Evolutionary conservation across 371 early-diverging fungal species (phyloP).

Genomic region (Mortierella sp.): DNA sequence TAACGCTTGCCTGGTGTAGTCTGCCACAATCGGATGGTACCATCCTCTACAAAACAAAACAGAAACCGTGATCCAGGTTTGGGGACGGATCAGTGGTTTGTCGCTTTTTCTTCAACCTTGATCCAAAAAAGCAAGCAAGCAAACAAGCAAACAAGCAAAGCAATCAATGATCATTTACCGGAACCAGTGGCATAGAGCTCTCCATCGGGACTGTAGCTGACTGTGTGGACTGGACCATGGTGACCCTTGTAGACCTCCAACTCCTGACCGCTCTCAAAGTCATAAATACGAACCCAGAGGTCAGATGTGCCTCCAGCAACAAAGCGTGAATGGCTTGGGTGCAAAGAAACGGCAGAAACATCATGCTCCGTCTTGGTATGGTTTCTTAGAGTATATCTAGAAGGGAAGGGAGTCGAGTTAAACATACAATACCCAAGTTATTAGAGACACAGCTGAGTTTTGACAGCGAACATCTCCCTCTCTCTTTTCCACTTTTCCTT

Average conservation of each 20-base stretch:
- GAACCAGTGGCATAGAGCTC: conserved; percentile 90
- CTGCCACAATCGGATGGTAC: conserved; percentile 84
- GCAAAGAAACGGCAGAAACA: conserved; percentile 81
- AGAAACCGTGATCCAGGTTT: neutral
- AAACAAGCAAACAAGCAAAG: neutral
- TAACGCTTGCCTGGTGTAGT: conserved; percentile 74
- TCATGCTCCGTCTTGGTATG: conserved; percentile 68
- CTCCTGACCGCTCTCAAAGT: conserved; percentile 77
- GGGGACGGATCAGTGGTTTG: too few species aligned
- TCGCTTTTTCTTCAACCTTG: too few species aligned
- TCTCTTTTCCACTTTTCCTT: too few species aligned
- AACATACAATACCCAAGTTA: too few species aligned
- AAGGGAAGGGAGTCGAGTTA: too few species aligned
- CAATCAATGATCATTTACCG: conserved; percentile 38
- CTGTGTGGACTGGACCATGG: conserved; percentile 88
- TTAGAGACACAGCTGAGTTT: too few species aligned
- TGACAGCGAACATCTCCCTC: too few species aligned
- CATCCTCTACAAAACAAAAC: conserved; percentile 66
- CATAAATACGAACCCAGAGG: conserved; percentile 84
- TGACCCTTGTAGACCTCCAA: conserved; percentile 87
- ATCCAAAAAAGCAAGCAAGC: neutral
- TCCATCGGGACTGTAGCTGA: conserved; percentile 91
- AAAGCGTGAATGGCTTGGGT: conserved; percentile 78
- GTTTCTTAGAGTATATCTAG: conserved; percentile 64
- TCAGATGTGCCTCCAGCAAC: conserved; percentile 83